A percentile compares a stretch with the other conserved stretches of the same genome.
These are phyloP conservation scores for Dryas integrifolia DNA, from an alignment of 331 rosid genomes.

Conservation along the genomic window DNA sequence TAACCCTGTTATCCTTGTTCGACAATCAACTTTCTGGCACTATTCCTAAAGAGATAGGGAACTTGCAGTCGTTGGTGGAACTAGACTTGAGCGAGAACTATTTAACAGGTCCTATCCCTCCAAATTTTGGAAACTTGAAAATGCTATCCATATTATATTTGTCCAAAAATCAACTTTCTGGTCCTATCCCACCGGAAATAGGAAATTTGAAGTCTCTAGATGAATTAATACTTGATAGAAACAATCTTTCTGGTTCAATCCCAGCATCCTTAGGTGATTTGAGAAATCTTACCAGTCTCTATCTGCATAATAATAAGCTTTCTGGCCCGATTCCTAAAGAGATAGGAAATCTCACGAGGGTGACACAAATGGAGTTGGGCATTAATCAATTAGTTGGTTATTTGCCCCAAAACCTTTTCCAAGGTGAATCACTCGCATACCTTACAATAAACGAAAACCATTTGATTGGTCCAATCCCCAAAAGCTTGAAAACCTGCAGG, in stretches of 20 bases:
- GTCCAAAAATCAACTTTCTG: neutral
- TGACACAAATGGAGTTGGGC: conserved; percentile 8
- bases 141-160: no score
- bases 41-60: no score
- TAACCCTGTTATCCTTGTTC: no score
- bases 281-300: no score
- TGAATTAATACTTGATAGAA: no score
- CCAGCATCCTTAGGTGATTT: no score
- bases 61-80: no score
- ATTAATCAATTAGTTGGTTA: conserved; percentile 25
- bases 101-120: no score
- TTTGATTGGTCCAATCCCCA: conserved; percentile 37
- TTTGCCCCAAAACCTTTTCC: conserved; percentile 36
- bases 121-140: no score
- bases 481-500: conserved; percentile 34
- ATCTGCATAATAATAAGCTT: neutral
- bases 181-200: conserved; percentile 14
- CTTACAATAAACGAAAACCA: conserved; percentile 5
- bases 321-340: conserved; percentile 1
- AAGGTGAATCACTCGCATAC: conserved; percentile 12
- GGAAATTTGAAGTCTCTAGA: neutral
- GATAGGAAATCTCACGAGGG: conserved; percentile 5
- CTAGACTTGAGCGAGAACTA: no score
- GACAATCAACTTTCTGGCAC: no score
- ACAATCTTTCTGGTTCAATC: no score